These are phyloP conservation scores for Salvia splendens DNA, from an alignment of 257 asterid genomes.

Conservation along the genomic window DNA sequence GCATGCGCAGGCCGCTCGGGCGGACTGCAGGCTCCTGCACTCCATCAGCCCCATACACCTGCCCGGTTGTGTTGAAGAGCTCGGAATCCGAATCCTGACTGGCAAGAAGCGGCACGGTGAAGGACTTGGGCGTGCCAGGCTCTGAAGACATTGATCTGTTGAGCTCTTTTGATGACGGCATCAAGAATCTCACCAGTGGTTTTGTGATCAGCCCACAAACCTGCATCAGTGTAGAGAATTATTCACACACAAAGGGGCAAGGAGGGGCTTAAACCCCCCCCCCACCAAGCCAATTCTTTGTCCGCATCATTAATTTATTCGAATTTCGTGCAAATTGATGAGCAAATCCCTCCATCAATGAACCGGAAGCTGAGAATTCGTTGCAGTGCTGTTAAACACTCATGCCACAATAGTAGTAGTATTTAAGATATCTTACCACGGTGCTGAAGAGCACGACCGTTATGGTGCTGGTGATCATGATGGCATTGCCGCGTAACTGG, in stretches of 20 bases:
- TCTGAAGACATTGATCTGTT: slow-evolving; percentile 66
- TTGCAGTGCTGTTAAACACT: background rate
- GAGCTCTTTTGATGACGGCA: slow-evolving; percentile 58
- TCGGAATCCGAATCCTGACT: slow-evolving; percentile 51
- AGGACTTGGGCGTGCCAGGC: slow-evolving; percentile 64
- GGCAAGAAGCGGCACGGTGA: slow-evolving; percentile 66
- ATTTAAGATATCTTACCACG: slow-evolving; percentile 56
- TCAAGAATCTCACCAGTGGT: slow-evolving; percentile 64
- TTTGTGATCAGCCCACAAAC: slow-evolving; percentile 86
- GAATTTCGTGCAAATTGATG: no score
- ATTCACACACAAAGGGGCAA: no score
- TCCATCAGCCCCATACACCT: slow-evolving; percentile 41
- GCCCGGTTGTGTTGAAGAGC: slow-evolving; percentile 37
- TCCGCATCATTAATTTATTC: no score
- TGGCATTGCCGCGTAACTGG: slow-evolving; percentile 68
- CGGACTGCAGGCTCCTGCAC: slow-evolving; percentile 36
- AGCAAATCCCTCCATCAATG: no score
- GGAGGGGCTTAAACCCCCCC: no score
- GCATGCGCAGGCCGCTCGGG: slow-evolving; percentile 76
- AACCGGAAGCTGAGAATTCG: background rate
- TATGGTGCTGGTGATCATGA: slow-evolving; percentile 89
- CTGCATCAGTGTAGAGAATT: slow-evolving; percentile 37
- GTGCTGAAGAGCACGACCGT: slow-evolving; percentile 93
- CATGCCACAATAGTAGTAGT: slow-evolving; percentile 17
- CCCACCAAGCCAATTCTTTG: no score